These are phyloP conservation scores for Hanseniaspora thailandica DNA, from an alignment of 805 yeast species.

Conservation along the genomic window DNA sequence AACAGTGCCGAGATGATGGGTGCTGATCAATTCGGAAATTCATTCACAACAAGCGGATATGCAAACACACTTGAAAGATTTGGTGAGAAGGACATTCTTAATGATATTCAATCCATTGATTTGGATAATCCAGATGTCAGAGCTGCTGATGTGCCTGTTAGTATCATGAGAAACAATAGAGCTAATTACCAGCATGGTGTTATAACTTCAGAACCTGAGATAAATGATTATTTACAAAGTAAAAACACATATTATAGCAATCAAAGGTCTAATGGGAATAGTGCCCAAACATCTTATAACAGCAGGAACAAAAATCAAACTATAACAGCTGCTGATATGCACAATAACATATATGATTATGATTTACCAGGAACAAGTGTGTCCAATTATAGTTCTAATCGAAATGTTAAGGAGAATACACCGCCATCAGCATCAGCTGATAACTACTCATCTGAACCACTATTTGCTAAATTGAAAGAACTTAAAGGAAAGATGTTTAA, in stretches of 20 bases:
- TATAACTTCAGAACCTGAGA: slow-evolving; percentile 9
- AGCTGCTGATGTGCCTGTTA: slow-evolving; percentile 27
- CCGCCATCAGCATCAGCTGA: background rate
- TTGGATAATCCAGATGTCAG: slow-evolving; percentile 25
- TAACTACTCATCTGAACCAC: slow-evolving; percentile 19
- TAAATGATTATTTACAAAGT: background rate
- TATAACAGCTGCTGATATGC: background rate
- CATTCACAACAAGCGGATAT: background rate
- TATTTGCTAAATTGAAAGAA: slow-evolving; percentile 29
- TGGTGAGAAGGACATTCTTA: slow-evolving; percentile 2
- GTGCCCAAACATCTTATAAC: background rate
- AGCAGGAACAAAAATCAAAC: background rate
- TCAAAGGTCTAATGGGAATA: background rate
- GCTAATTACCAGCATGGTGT: slow-evolving; percentile 1
- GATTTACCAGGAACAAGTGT: background rate
- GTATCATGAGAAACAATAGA: slow-evolving; percentile 9
- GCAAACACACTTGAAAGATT: background rate
- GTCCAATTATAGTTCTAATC: background rate
- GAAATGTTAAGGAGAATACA: background rate
- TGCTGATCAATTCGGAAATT: slow-evolving; percentile 7
- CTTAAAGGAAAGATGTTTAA: slow-evolving; percentile 28
- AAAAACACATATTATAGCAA: background rate
- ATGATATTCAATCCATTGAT: slow-evolving; percentile 20
- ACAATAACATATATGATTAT: background rate
- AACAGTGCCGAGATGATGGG: slow-evolving; percentile 11